These are phyloP conservation scores for Suillus fuscotomentosus DNA, from an alignment of 768 basidiomycete genomes.

Conservation along the genomic window DNA sequence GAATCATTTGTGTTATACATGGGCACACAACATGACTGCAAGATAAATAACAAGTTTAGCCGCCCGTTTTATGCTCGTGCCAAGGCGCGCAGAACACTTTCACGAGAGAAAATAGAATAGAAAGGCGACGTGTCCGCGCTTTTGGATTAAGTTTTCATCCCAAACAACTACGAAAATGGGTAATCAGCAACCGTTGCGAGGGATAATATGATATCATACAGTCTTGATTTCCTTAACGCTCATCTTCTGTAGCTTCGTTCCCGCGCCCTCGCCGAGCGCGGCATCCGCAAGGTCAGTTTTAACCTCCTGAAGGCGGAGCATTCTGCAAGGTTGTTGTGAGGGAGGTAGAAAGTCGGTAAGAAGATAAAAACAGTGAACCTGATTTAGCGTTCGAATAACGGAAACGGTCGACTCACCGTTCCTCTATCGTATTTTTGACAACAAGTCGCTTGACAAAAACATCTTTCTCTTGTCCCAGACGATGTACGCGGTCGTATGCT, in stretches of 20 bases:
- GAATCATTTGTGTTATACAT: background rate
- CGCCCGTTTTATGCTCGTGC: background rate
- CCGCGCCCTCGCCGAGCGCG: conserved; percentile 67
- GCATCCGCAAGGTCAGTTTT: conserved; percentile 67
- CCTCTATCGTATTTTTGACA: conserved; percentile 70
- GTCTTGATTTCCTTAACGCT: conserved; percentile 69
- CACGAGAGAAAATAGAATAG: background rate
- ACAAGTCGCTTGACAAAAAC: conserved; percentile 69
- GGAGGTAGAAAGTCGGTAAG: background rate
- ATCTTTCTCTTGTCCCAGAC: conserved; percentile 67
- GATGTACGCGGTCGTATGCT: conserved; percentile 60
- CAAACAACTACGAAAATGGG: conserved; percentile 21
- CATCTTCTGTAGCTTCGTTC: conserved; percentile 58
- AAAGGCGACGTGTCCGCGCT: background rate
- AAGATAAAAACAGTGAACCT: background rate
- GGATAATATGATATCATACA: conserved; percentile 33
- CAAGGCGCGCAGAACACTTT: too few species aligned
- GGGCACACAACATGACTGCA: too few species aligned
- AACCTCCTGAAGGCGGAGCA: conserved; percentile 67
- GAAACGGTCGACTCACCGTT: conserved; percentile 47
- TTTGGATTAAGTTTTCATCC: conserved; percentile 17
- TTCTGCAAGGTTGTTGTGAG: conserved; percentile 34
- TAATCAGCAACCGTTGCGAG: background rate
- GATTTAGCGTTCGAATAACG: background rate
- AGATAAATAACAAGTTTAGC: background rate